Base-by-base conservation (phyloP, 148 eudicot species). In the Camellia lanceoleosa region DNA sequence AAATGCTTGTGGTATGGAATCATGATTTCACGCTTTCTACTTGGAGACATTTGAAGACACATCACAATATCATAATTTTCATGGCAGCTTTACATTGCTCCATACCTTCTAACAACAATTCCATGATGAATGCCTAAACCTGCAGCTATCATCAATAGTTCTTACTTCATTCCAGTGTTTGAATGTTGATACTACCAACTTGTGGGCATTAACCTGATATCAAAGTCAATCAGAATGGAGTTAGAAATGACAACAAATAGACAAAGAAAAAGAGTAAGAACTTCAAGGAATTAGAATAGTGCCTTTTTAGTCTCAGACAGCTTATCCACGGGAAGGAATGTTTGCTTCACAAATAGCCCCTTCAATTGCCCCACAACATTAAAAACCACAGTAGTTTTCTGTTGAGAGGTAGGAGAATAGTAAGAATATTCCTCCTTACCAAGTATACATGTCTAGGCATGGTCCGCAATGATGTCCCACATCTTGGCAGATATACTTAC, bases 271-370 rank as follows among this genome's bases (percentile, higher is more conserved):
- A 9, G 30, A 23, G 30, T 23, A 0, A 23, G 30, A 23, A 23
- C 30, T 23, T 23, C 30, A 23, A 71, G 41, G 63, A 59, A 15
- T 9, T 12, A 67, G 79, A 84, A 84, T 55, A 79, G 54, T 87
- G 75, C 97, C 97, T 89, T 89, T 70, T 93, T 91, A 44, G 71
- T 77, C 83, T 95, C 97, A 59, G 97, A 85, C 70, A 90, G 86
- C 82, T 91, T 83, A 74, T 91, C 97, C 14, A 77, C 51, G 71
- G 84, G 83, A 72, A 88, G 69, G 69, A 77, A 92, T 67, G 84
- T 89, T 85, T 85, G 83, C 18, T 91, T 89, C 42, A 86, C 81
- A 68, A 91, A 75, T 78, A 89, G 76, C 15, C 97, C 98, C 68
- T 81, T 78, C 77, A 87, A 74, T 84, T 88, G 91, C 51, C 96